These are phyloP conservation scores for Cyclotella choctawhatcheeana DNA, from an alignment of 108 stramenopile genomes.

Conservation along the genomic window DNA sequence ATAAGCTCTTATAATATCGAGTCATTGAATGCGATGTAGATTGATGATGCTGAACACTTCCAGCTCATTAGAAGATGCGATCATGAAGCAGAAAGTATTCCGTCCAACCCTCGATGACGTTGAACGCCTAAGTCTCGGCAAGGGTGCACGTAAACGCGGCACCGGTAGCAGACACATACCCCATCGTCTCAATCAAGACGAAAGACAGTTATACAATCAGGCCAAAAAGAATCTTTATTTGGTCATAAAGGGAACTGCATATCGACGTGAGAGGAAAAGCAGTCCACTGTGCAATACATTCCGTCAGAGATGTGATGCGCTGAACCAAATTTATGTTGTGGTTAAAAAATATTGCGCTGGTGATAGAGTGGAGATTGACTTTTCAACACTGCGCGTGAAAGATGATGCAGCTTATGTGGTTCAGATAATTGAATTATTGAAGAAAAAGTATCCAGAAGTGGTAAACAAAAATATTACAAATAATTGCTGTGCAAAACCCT, in stretches of 20 bases:
- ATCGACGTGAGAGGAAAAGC: conserved; percentile 51
- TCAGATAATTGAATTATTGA: conserved; percentile 7
- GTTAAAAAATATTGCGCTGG: conserved; percentile 7
- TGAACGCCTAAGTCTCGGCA: conserved; percentile 38
- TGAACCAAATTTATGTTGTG: conserved; percentile 3
- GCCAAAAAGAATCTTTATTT: conserved; percentile 47
- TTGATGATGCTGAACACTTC: too few relatives aligned
- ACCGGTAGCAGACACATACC: conserved; percentile 47
- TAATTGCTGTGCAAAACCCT: neutral
- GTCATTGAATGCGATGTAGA: too few relatives aligned
- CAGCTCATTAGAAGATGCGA: too few relatives aligned
- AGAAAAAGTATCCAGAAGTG: conserved; percentile 15
- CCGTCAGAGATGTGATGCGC: conserved; percentile 63
- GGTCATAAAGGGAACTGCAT: conserved; percentile 54
- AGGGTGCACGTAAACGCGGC: conserved; percentile 43
- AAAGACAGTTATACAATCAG: conserved; percentile 27
- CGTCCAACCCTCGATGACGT: conserved; percentile 34
- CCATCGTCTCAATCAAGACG: conserved; percentile 50
- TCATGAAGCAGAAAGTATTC: conserved; percentile 18
- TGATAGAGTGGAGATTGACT: conserved; percentile 19
- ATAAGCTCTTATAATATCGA: too few relatives aligned
- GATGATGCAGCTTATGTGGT: conserved; percentile 4
- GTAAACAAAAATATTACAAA: neutral
- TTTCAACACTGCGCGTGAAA: conserved; percentile 13
- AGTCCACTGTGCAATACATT: conserved; percentile 52